Evolutionary conservation across 2,329 filamentous ascomycete genomes (phyloP).

Genomic region (Pestalotiopsis sp.): DNA sequence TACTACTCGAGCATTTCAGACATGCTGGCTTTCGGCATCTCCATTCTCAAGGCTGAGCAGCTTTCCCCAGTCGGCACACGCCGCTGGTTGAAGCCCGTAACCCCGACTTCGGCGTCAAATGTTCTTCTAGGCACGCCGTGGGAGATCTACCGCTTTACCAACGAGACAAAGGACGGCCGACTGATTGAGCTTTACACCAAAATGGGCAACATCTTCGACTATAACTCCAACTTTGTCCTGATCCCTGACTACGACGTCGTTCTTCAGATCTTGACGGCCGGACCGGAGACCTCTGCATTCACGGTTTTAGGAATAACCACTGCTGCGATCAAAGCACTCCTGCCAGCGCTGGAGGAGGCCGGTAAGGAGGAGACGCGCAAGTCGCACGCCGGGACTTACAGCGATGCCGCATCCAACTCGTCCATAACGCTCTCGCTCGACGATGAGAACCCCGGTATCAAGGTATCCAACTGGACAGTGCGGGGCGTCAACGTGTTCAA

Average conservation of each 20-base stretch:
- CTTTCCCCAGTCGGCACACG: constrained; percentile 37
- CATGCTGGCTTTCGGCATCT: constrained; percentile 42
- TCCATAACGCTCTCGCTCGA: constrained; percentile 41
- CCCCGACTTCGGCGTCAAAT: constrained; percentile 30
- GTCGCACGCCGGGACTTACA: constrained; percentile 40
- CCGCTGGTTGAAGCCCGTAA: constrained; percentile 37
- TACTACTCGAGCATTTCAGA: constrained; percentile 46
- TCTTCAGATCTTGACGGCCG: constrained; percentile 28
- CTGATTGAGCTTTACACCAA: constrained; percentile 37
- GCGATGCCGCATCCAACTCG: constrained; percentile 39
- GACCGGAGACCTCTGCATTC: constrained; percentile 8
- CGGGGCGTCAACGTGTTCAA: constrained; percentile 42
- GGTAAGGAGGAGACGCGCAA: constrained; percentile 36
- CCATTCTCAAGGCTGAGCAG: constrained; percentile 42
- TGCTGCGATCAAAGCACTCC: constrained; percentile 30
- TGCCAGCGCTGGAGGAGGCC: constrained; percentile 46
- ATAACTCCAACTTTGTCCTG: constrained; percentile 33
- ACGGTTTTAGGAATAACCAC: constrained; percentile 17
- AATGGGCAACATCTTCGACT: constrained; percentile 32
- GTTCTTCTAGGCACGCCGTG: constrained; percentile 35
- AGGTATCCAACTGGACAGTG: constrained; percentile 40
- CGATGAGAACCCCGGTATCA: constrained; percentile 38
- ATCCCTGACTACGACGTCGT: constrained; percentile 36
- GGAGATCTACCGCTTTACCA: constrained; percentile 36
- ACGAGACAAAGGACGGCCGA: constrained; percentile 29